Evolutionary conservation across 2,329 filamentous ascomycete species (phyloP), one percentile per base, ranked within the genome.

Genomic region (Botrytis cinerea): DNA sequence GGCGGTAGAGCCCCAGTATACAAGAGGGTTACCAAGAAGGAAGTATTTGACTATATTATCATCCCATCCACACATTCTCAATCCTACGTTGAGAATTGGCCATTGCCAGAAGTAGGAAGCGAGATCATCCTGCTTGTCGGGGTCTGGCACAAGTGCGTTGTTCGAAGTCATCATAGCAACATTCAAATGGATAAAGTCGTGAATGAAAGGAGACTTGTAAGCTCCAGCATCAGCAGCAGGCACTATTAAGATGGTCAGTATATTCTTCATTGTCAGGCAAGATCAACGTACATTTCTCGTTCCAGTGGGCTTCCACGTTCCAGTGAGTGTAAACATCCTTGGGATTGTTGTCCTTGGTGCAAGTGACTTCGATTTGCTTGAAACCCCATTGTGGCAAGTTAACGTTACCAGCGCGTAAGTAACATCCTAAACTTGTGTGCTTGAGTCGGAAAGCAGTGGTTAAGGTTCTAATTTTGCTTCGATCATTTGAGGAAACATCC

Each of bases 101-200:
- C 96, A 99, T 84, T 99, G 95, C 96, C 96, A 99, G 87, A 95
- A 98, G 77, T 94, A 87, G 22, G 96, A 99, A 46, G 96, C 96
- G 66, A 99, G 89, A 80, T 99, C 96, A 80, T 99, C 96, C 83
- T 99, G 96, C 88, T 99, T 99, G 83, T 99, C 96, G 7, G 96
- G 95, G 80, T 99, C 96, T 6, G 96, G 96, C 32, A 99, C 94
- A 63, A 99, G 90, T 38, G 96, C 96, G 81, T 99, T 99, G 88
- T 99, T 99, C 57, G 96, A 98, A 5, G 96, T 99, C 95, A 98
- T 98, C 96, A 99, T 99, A 76, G 96, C 96, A 75, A 99, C 96
- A 82, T 99, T 99, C 75, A 98, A 86, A 83, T 99, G 96, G 76
- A 99, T 91, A 80, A 99, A 99, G 83, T 99, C 96, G 81, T 97